Base-by-base conservation (phyloP, 306 rosid genomes). In the cucumber (Cucumis sativus) region DNA sequence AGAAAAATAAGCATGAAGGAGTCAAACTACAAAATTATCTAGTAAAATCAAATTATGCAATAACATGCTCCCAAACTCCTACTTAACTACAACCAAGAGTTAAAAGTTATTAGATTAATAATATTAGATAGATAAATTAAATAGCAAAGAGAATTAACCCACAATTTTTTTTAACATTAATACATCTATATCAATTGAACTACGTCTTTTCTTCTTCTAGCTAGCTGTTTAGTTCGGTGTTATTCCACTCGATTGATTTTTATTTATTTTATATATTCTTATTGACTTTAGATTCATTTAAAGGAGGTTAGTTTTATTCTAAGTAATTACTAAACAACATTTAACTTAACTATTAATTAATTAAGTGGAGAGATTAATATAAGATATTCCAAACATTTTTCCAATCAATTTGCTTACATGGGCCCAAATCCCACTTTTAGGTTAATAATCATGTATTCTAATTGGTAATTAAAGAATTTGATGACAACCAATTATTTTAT, bases 301-400 rank as follows among this genome's bases (percentile, higher is more conserved):
- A 13, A 25, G 28, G 13, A 8, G 6, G 14, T 66, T 66, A 39
- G 21, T 63, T 62, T 30, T 13, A 61, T 63, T 63, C 13, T 4
- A 33, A 63, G 69, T 33, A 66, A 12, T 8, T 66, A 1, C 39
- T 21, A 39, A 39, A 18, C 17, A 40, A 66, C 9, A 39, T 65
- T 18, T 66, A 66, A 65, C 72, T 37, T 18, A 17, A 37, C 18
- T 65, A 37, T 65, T 65, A 37, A 37, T 65, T 18, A 37, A 65
- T 17, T 3, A 15, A 65, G 20, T 9, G 17, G 89, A 57, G 87
- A 80, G 79, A 40, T 56, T 49, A 62, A 35, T 16, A 7, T 23
- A 23, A 23, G 25, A 84, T 80, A 88, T 87, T 88, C 87, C 90
- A 82, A 81, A 12, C 87, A 80, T 69, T 74, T 88, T 75, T 15